Evolutionary conservation across 805 yeast species (phyloP).

Genomic region (Citeromyces nyonsensis): DNA sequence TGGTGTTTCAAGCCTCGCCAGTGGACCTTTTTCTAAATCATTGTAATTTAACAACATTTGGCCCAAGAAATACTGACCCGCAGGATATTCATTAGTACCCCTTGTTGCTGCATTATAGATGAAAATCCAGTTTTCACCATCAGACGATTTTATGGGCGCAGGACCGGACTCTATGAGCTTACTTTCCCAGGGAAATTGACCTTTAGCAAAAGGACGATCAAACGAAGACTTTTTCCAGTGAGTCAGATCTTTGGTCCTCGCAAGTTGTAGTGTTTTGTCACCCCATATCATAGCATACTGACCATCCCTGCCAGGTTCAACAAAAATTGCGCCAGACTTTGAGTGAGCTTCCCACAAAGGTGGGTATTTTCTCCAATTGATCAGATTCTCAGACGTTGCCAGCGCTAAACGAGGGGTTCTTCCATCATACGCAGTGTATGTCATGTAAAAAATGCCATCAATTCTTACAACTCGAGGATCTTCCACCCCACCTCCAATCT

Average conservation of each 20-base stretch:
- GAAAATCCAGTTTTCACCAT: slow-evolving; percentile 1
- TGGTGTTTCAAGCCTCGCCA: slow-evolving; percentile 1
- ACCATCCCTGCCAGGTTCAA: background rate
- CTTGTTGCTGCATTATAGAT: slow-evolving; percentile 1
- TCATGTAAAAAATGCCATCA: slow-evolving; percentile 1
- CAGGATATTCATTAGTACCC: slow-evolving; percentile 1
- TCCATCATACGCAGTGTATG: slow-evolving; percentile 1
- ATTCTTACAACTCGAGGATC: background rate
- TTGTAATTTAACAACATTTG: slow-evolving; percentile 1
- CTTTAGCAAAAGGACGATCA: background rate
- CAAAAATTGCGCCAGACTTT: slow-evolving; percentile 1
- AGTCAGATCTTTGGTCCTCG: background rate
- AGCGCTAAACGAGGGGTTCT: background rate
- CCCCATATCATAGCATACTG: slow-evolving; percentile 1
- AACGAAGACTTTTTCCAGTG: background rate
- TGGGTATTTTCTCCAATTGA: slow-evolving; percentile 1
- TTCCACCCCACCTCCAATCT: slow-evolving; percentile 1
- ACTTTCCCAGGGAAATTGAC: background rate
- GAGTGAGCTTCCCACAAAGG: slow-evolving; percentile 1
- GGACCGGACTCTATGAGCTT: slow-evolving; percentile 1
- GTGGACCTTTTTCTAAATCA: background rate
- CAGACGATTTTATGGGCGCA: slow-evolving; percentile 1
- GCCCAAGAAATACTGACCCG: background rate
- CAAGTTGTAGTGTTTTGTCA: background rate
- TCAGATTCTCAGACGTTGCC: background rate